Percentiles rank a stretch among this genome's conserved stretches.
phyloP scores from a whole-genome alignment of 441 rosid genomes.

The Bruguiera hainesii region DNA sequence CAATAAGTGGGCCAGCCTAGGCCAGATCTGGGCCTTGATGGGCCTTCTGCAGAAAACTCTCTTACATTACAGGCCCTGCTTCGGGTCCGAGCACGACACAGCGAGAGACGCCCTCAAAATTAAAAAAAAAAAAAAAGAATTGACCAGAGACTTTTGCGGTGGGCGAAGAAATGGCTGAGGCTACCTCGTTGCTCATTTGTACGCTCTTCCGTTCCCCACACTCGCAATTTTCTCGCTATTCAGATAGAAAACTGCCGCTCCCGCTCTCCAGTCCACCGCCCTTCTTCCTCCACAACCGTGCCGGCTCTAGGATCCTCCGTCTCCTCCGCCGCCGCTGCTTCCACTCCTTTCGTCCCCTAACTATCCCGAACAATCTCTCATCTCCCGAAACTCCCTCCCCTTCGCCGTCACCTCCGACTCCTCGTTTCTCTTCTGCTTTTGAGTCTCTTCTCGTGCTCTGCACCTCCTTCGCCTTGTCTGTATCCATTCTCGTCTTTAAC shows the following conservation, averaged over 20 bases:
- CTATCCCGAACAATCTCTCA: conserved; percentile 4
- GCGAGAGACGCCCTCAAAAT: no score
- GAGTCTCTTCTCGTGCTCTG: conserved; percentile 63
- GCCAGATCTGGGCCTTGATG: no score
- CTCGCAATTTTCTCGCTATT: conserved; percentile 34
- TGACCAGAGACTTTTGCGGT: no score
- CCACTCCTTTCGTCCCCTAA: conserved; percentile 7
- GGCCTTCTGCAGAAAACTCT: no score
- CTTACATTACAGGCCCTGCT: no score
- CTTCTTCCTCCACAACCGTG: conserved; percentile 7
- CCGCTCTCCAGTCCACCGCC: conserved; percentile 20
- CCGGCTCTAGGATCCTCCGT: no score
- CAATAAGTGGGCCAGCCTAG: no score
- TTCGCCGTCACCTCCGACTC: neutral
- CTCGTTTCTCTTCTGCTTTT: conserved; percentile 24
- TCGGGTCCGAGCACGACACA: no score
- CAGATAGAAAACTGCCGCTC: conserved; percentile 30
- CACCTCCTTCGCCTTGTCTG: conserved; percentile 66
- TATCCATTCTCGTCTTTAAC: conserved; percentile 50
- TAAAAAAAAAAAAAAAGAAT: neutral
- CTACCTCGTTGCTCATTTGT: conserved; percentile 31
- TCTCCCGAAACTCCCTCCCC: neutral
- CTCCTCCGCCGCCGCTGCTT: no score
- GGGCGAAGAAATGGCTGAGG: conserved; percentile 33
- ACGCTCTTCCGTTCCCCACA: conserved; percentile 35